phyloP scores from a whole-genome alignment of 192 early-diverging fungal genomes.

The Backusella westeae region DNA sequence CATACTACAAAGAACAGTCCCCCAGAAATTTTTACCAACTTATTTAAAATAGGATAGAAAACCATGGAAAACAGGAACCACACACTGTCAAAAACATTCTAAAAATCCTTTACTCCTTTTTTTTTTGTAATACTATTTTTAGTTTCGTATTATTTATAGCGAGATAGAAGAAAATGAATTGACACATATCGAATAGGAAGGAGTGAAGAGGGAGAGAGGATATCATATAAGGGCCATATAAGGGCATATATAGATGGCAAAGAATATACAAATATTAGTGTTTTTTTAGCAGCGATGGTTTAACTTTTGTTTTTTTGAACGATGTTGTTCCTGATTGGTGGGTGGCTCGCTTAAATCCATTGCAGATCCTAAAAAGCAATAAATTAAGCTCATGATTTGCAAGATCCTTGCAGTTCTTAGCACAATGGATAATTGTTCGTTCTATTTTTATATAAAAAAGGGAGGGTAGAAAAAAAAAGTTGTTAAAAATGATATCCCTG shows the following conservation, averaged over 20 bases:
- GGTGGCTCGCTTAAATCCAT: background rate
- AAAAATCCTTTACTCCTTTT: background rate
- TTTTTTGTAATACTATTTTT: background rate
- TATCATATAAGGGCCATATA: background rate
- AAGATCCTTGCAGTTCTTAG: background rate
- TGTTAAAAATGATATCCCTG: background rate
- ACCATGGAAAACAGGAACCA: background rate
- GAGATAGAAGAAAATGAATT: background rate
- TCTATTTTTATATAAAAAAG: background rate
- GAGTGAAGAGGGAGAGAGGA: background rate
- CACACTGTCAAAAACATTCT: background rate
- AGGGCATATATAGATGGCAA: background rate
- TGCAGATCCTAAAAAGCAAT: background rate
- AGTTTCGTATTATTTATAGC: background rate
- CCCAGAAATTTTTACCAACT: background rate
- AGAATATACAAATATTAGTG: background rate
- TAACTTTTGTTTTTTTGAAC: slow-evolving; percentile 1
- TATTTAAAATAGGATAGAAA: background rate
- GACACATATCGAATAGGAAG: background rate
- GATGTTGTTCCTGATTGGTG: background rate
- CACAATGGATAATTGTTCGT: background rate
- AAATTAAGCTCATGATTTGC: background rate
- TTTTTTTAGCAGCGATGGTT: background rate
- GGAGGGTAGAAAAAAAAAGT: background rate
- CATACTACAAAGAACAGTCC: too few relatives aligned